Evolutionary conservation across 352 stramenopile species (phyloP).

Genomic region (Plasmopara viticola): DNA sequence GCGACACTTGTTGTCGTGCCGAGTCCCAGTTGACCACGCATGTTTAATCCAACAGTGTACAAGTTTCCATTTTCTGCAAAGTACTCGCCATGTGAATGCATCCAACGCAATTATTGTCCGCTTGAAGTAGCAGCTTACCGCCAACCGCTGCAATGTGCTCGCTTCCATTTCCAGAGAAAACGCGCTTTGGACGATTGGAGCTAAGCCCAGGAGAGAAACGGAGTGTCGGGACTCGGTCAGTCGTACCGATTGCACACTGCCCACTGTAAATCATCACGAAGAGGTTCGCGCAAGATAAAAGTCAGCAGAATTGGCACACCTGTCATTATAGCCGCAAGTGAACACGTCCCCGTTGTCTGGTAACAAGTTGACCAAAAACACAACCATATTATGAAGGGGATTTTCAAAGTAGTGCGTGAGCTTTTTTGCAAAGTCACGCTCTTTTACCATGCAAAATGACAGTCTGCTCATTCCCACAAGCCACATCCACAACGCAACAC

Average conservation of each 20-base stretch:
- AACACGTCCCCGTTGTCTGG: conserved; percentile 74
- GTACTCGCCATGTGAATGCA: not conserved
- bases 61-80: conserved; percentile 60
- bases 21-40: conserved; percentile 83
- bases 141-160: conserved; percentile 86
- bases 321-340: conserved; percentile 91
- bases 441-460: conserved; percentile 63
- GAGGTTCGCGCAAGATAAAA: not conserved
- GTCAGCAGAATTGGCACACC: conserved; percentile 20
- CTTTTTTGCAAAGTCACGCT: not conserved
- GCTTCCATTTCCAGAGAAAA: conserved; percentile 90
- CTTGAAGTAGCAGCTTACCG: conserved; percentile 25
- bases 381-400: too few relatives aligned
- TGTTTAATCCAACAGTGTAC: conserved; percentile 91
- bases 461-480: conserved; percentile 90
- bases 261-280: conserved; percentile 39
- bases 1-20: conserved; percentile 62
- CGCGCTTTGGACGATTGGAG: conserved; percentile 51
- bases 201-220: conserved; percentile 45
- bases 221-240: conserved; percentile 50
- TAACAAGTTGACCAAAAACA: not conserved
- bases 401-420: too few relatives aligned
- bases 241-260: conserved; percentile 86
- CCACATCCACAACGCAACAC: conserved; percentile 67
- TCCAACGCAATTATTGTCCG: not conserved